Percentiles rank a stretch among this genome's conserved stretches.
phyloP scores from a whole-genome alignment of 2,329 filamentous ascomycete species.

The Penicillium corylophilum region DNA sequence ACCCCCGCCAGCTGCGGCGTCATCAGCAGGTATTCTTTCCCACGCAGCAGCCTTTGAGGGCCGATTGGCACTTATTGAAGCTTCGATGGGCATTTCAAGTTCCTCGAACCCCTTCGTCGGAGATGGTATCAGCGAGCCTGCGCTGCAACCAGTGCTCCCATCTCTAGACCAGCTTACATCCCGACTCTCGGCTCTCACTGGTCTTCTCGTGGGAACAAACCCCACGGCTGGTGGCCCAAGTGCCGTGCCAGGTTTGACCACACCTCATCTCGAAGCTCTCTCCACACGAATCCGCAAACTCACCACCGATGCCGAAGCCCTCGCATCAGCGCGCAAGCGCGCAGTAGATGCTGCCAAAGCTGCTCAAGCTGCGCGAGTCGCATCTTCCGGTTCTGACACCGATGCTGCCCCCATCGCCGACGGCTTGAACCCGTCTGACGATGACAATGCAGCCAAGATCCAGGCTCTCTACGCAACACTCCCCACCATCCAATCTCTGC shows the following conservation, averaged over 20 bases:
- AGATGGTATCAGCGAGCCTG: constrained; percentile 51
- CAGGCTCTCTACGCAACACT: constrained; percentile 88
- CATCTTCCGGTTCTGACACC: constrained; percentile 32
- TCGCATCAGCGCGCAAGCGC: constrained; percentile 44
- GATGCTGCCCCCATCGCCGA: constrained; percentile 27
- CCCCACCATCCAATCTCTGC: constrained; percentile 80
- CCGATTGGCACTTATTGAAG: constrained; percentile 75
- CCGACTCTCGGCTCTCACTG: constrained; percentile 71
- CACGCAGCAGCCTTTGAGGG: constrained; percentile 86
- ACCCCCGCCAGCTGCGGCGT: constrained; percentile 6
- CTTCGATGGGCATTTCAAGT: constrained; percentile 73
- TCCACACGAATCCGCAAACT: constrained; percentile 45
- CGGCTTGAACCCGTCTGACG: constrained; percentile 48
- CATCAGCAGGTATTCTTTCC: constrained; percentile 59
- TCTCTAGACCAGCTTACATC: constrained; percentile 77
- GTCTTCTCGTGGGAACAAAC: constrained; percentile 39
- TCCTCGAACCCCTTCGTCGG: constrained; percentile 58
- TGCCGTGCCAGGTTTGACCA: constrained; percentile 33
- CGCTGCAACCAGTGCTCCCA: constrained; percentile 69
- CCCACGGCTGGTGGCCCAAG: constrained; percentile 27
- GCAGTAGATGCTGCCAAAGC: constrained; percentile 45
- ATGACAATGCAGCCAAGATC: constrained; percentile 79
- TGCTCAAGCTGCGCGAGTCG: constrained; percentile 40
- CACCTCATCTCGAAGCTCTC: constrained; percentile 45
- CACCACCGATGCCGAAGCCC: constrained; percentile 45